These are phyloP conservation scores for Fusarium globosum DNA, from an alignment of 2,329 filamentous ascomycete genomes.

Conservation along the genomic window DNA sequence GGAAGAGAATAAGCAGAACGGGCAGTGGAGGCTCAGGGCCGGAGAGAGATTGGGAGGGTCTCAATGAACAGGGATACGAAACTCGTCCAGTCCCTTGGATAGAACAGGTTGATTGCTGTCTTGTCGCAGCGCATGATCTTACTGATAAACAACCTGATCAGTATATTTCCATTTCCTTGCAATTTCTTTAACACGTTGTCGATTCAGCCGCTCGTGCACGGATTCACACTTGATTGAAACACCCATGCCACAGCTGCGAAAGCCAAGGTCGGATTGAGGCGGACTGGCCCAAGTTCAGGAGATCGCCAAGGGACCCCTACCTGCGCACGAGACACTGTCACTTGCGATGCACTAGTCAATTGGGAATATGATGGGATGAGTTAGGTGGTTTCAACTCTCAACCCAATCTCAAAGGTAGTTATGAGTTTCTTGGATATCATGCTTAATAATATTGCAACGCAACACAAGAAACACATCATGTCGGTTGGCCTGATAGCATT, in stretches of 20 bases:
- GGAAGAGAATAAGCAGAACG: conserved; percentile 21
- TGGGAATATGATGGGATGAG: conserved; percentile 37
- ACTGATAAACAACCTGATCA: conserved; percentile 13
- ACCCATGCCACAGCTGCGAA: conserved; percentile 1
- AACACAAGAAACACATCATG: neutral
- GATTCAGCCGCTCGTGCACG: conserved; percentile 10
- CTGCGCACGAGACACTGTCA: conserved; percentile 30
- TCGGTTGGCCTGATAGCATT: neutral
- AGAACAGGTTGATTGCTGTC: neutral
- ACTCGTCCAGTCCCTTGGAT: conserved; percentile 26
- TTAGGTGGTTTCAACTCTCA: conserved; percentile 4
- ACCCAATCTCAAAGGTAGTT: conserved; percentile 4
- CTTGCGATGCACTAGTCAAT: conserved; percentile 28
- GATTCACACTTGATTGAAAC: conserved; percentile 6
- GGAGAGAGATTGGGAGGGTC: conserved; percentile 42
- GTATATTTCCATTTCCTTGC: conserved; percentile 28
- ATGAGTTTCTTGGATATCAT: neutral
- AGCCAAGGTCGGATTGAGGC: conserved; percentile 25
- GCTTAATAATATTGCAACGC: neutral
- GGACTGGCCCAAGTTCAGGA: conserved; percentile 28
- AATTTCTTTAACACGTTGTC: conserved; percentile 8
- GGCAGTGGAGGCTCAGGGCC: conserved; percentile 33
- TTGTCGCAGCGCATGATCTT: neutral
- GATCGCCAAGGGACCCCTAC: conserved; percentile 35
- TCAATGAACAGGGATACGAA: conserved; percentile 39